Conservation (phyloP, 768 basidiomycete species). For the Pleurotus citrinopileatus region DNA sequence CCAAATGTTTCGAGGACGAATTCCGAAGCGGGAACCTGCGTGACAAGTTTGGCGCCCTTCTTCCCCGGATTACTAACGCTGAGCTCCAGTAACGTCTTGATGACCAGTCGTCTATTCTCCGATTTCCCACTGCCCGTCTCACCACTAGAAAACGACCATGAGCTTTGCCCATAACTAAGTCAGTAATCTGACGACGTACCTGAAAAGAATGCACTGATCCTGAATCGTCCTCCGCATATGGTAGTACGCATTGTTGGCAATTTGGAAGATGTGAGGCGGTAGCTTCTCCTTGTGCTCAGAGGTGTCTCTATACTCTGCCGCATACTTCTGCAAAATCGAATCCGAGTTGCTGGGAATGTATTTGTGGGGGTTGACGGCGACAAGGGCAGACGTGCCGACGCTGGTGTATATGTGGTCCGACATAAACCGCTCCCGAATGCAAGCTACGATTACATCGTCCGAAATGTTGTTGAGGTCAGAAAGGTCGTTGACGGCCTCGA, state of each 20-base stretch:
- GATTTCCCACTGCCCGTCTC: slow-evolving; percentile 95
- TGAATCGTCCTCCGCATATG: slow-evolving; percentile 93
- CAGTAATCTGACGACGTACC: slow-evolving; percentile 42
- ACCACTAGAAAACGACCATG: slow-evolving; percentile 56
- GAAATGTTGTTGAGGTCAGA: slow-evolving; percentile 61
- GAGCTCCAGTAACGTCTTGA: slow-evolving; percentile 90
- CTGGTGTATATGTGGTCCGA: slow-evolving; percentile 77
- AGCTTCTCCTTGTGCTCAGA: slow-evolving; percentile 54
- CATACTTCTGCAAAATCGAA: slow-evolving; percentile 80
- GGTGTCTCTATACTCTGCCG: slow-evolving; percentile 80
- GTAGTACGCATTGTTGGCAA: slow-evolving; percentile 90
- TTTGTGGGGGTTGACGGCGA: slow-evolving; percentile 93
- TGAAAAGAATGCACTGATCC: slow-evolving; percentile 88
- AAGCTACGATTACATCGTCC: slow-evolving; percentile 83
- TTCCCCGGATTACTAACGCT: slow-evolving; percentile 87
- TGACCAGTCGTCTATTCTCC: slow-evolving; percentile 84
- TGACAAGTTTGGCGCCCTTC: slow-evolving; percentile 86
- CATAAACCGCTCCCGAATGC: slow-evolving; percentile 86
- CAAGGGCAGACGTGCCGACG: slow-evolving; percentile 67
- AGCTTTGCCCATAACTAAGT: slow-evolving; percentile 4
- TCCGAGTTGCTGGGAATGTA: slow-evolving; percentile 84
- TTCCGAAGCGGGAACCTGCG: slow-evolving; percentile 88
- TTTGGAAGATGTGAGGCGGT: slow-evolving; percentile 89
- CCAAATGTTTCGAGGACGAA: slow-evolving; percentile 96
- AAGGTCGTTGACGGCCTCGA: slow-evolving; percentile 74